A percentile compares a stretch with the other conserved stretches of the same genome.
phyloP scores from a whole-genome alignment of 1,284 basidiomycete species.

The Tilletiopsis washingtonensis region DNA sequence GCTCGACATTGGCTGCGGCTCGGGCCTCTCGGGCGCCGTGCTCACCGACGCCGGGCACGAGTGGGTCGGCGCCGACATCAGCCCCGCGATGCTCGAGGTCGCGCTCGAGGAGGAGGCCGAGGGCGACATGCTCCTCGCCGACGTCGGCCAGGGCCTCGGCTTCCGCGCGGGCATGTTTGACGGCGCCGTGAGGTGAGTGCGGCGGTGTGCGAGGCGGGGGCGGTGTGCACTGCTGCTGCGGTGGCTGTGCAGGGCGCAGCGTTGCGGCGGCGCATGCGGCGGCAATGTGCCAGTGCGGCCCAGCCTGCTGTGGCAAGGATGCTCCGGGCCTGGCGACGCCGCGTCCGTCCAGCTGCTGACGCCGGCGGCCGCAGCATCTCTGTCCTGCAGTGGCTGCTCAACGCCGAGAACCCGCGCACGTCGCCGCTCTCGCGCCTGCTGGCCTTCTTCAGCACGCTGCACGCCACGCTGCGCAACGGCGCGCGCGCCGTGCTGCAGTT shows the following conservation, averaged over 20 bases:
- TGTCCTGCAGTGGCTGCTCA: slow-evolving; percentile 95
- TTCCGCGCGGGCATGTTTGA: slow-evolving; percentile 96
- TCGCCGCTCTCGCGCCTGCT: slow-evolving; percentile 85
- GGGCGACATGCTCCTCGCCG: slow-evolving; percentile 47
- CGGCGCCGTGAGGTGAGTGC: slow-evolving; percentile 77
- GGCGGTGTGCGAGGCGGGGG: not conserved
- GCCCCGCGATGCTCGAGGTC: slow-evolving; percentile 72
- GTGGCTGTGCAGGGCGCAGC: too few species aligned
- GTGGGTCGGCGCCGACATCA: slow-evolving; percentile 92
- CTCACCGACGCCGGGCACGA: slow-evolving; percentile 86
- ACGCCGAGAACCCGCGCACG: slow-evolving; percentile 86
- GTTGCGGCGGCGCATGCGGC: too few species aligned
- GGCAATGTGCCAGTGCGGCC: too few species aligned
- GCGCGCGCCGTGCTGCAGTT: slow-evolving; percentile 73
- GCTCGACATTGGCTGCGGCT: slow-evolving; percentile 94
- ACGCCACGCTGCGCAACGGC: slow-evolving; percentile 82
- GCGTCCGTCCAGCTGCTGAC: not conserved
- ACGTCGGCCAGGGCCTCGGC: slow-evolving; percentile 53
- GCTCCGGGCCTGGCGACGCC: not conserved
- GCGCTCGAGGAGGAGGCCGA: slow-evolving; percentile 43
- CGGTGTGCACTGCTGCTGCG: too few species aligned
- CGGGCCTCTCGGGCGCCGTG: slow-evolving; percentile 95
- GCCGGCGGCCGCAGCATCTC: slow-evolving; percentile 63
- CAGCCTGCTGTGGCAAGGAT: too few species aligned
- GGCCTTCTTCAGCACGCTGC: slow-evolving; percentile 92